Base-by-base conservation (phyloP, 1,139 yeast genomes). In the Meyerozyma athensensis region DNA sequence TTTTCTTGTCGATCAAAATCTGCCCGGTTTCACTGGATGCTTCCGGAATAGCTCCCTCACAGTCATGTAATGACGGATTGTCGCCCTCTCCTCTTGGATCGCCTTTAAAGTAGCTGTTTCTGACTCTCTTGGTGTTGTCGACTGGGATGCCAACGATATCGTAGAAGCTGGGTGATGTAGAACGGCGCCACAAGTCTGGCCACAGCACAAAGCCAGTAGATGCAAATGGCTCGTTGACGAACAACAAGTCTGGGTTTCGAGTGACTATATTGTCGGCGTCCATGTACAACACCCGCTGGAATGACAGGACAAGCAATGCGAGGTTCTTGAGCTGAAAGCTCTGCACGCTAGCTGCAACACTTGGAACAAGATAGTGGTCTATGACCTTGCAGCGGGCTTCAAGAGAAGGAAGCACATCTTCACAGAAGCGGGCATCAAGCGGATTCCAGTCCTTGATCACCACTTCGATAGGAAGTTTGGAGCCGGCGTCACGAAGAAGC, bases 21-120 rank as follows among this genome's bases (percentile, higher is more conserved):
- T 77, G 79, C 19, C 85, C 85, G 6, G 82, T 73, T 55, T 79
- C 85, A 20, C 79, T 66, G 13, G 81, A 65, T 36, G 80, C 72
- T 46, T 79, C 83, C 3, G 83, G 79, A 12, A 79, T 61, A 0
- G 83, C 54, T 24, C 81, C 81, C 40, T 65, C 63, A 28, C 74
- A 56, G 51, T 79, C 84, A 51, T 79, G 83, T 35, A 36, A 60
- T 16, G 61, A 56, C 2, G 49, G 34, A 26, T 47, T 46, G 5
- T 36, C 19, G 3, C 40, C 23, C 7, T 35, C 32, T n/a, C 64
- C 63, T 39, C 65, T 45, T 14, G 41, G 37, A 38, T 63, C 68
- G n/a, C 50, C 56, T 12, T 42, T 39, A 23, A 56, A 49, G 37
- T 61, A 64, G 24, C 62, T 54, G 38, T 59, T 55, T 37, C 69